Conservation (phyloP, 192 early-diverging fungal genomes). For the Coemansia sp. region DNA sequence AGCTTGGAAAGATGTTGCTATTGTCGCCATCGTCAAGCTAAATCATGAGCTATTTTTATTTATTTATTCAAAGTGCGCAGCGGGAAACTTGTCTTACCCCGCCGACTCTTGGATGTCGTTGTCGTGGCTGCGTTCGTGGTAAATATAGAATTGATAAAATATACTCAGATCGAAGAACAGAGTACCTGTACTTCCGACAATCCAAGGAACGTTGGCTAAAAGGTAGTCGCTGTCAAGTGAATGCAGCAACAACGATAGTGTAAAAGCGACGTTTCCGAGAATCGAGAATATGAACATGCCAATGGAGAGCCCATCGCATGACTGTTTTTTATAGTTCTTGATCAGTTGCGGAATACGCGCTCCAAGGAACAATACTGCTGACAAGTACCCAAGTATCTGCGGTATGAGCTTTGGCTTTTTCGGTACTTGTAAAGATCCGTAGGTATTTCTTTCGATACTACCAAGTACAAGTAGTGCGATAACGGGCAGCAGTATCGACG, state of each 20-base stretch:
- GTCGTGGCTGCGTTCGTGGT: slow-evolving; percentile 17
- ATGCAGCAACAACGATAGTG: slow-evolving; percentile 65
- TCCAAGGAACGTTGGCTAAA: slow-evolving; percentile 48
- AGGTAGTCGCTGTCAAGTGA: slow-evolving; percentile 56
- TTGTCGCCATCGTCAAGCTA: neutral
- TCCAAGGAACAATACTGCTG: slow-evolving; percentile 65
- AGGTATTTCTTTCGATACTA: neutral
- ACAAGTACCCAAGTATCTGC: slow-evolving; percentile 66
- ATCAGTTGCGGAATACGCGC: slow-evolving; percentile 75
- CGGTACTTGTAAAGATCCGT: neutral
- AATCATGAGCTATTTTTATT: neutral
- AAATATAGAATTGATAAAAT: slow-evolving; percentile 65
- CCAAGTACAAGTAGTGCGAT: neutral
- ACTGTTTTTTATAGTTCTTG: slow-evolving; percentile 65
- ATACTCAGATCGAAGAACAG: slow-evolving; percentile 70
- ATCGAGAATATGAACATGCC: slow-evolving; percentile 56
- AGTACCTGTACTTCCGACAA: slow-evolving; percentile 68
- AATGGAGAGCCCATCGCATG: slow-evolving; percentile 69
- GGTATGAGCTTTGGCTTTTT: slow-evolving; percentile 37
- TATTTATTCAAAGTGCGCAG: neutral
- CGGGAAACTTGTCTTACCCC: too few species aligned
- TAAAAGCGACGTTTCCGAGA: slow-evolving; percentile 62
- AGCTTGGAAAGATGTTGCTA: slow-evolving; percentile 61
- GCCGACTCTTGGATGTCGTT: neutral
- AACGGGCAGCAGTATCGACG: neutral